Evolutionary conservation across 2,329 filamentous ascomycete species (phyloP), one percentile per base, ranked within the genome.

Genomic region (Trichoderma atrobrunneum): DNA sequence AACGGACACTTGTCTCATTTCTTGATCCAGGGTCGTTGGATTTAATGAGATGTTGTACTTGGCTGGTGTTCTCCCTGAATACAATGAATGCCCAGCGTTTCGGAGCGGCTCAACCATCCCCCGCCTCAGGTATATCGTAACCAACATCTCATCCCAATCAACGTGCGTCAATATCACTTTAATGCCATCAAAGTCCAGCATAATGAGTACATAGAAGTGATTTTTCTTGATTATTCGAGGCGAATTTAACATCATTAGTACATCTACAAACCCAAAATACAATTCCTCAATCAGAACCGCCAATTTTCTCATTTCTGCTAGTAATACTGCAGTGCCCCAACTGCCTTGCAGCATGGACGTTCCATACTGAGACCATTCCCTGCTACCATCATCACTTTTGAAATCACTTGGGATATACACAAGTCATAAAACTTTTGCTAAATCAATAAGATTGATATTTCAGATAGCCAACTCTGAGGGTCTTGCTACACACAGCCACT

Each of bases 21-120:
- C 34, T 57, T 18, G 11, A 21, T 21, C 12, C 26, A 39, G 26
- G 18, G 18, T 11, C 1, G 24, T 57, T 57, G 21, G 21, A n/a
- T 59, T 11, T 43, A 18, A 21, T 59, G 64, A 67, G 51, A 57
- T 59, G 51, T 5, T n/a, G 5, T 24, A 59, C 28, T 28, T 30
- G 16, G n/a, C 36, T 8, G 5, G 14, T 8, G 1, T 32, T 32
- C 26, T 30, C n/a, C 30, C 10, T 26, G 10, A 3, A 8, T 24
- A 24, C 21, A 21, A 2, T 4, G 18, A 21, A 2, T 4, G 18
- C 24, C 6, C 10, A n/a, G 18, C n/a, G 30, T 36, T 26, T 77
- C 79, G 80, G 79, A 80, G 75, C 80, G 80, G 80, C 75, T 73
- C 75, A 81, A 81, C 76, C 74, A 77, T 78, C 72, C 72, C 74